Percentiles rank a stretch among this genome's conserved stretches.
These are phyloP conservation scores for Xylaria hypoxylon DNA, from an alignment of 2,329 filamentous ascomycete genomes.

Conservation along the genomic window DNA sequence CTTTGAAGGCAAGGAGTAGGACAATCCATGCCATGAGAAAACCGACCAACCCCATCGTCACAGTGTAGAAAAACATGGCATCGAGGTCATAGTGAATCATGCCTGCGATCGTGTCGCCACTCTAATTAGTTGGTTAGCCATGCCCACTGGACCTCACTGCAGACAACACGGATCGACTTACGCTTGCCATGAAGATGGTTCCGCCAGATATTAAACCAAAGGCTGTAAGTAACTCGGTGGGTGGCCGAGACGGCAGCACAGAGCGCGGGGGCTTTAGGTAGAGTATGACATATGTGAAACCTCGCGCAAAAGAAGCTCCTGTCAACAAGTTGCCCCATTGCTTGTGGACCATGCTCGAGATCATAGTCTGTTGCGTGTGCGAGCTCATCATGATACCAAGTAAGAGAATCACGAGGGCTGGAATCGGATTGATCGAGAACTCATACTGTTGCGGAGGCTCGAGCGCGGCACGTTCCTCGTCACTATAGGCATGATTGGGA, in stretches of 20 bases:
- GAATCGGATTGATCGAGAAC: constrained; percentile 88
- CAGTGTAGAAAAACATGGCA: constrained; percentile 93
- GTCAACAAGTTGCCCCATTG: constrained; percentile 92
- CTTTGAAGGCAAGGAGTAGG: constrained; percentile 83
- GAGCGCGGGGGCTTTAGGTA: constrained; percentile 86
- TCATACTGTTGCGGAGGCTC: constrained; percentile 74
- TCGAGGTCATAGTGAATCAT: constrained; percentile 83
- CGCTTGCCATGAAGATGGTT: constrained; percentile 91
- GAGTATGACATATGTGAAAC: constrained; percentile 80
- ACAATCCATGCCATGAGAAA: constrained; percentile 89
- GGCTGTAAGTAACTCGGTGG: constrained; percentile 86
- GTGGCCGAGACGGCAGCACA: constrained; percentile 83
- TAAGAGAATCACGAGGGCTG: constrained; percentile 85
- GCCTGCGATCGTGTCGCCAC: constrained; percentile 78
- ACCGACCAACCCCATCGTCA: constrained; percentile 84
- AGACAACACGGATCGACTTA: constrained; percentile 58
- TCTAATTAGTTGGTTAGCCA: constrained; percentile 58
- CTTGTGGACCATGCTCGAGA: constrained; percentile 90
- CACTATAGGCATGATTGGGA: constrained; percentile 51
- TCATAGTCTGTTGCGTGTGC: constrained; percentile 85
- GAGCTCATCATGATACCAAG: constrained; percentile 96
- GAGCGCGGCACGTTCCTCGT: constrained; percentile 63
- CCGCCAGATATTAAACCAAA: constrained; percentile 92
- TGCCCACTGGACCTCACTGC: background rate
- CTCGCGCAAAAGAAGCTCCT: constrained; percentile 82